Base-by-base conservation (phyloP, 768 basidiomycete genomes). In the Zangia roseola region DNA sequence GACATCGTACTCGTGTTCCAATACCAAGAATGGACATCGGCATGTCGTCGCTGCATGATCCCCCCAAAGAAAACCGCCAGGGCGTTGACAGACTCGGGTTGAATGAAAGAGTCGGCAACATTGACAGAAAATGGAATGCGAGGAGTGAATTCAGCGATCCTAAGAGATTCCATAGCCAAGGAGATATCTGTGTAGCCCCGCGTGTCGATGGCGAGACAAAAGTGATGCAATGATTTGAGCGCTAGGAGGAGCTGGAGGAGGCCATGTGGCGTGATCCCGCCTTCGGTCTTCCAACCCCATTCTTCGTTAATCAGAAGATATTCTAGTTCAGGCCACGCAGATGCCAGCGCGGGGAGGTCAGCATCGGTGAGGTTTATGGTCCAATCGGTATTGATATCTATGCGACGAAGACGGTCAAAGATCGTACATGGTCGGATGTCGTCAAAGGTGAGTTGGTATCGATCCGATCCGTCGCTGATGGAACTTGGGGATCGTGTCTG, bases 281-380 rank as follows among this genome's bases (percentile, higher is more conserved):
- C 37, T 13, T 40, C 39, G 19, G 45, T 38, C 13, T 45, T 47
- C 57, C 60, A 63, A 14, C 61, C 61, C 47, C 49, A 60, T 10
- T 54, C 47, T 34, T 49, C 43, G 23, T 63, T 62, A 10, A 62
- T 49, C 43, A 48, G 34, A 10, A 62, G 47, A 12, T 23, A 16
- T 17, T 60, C 43, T 4, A 63, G 43, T 12, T 31, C 50, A 5
- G 58, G 58, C 52, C 61, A 62, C 4, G 55, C 47, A 10, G 58
- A 43, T 0, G 55, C 54, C 38, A 62, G n/a, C 9, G 42, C 38
- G 19, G 57, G 28, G 19, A 60, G 26, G 43, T 54, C 52, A 4
- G 35, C 12, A 16, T 57, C 52, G 5, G 33, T 31, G 40, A 63
- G 33, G 14, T 45, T 37, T 7, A 63, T 46, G 6, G 34, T 34